Conservation (phyloP, 352 stramenopile genomes). For the Globisporangium spiculum region DNA sequence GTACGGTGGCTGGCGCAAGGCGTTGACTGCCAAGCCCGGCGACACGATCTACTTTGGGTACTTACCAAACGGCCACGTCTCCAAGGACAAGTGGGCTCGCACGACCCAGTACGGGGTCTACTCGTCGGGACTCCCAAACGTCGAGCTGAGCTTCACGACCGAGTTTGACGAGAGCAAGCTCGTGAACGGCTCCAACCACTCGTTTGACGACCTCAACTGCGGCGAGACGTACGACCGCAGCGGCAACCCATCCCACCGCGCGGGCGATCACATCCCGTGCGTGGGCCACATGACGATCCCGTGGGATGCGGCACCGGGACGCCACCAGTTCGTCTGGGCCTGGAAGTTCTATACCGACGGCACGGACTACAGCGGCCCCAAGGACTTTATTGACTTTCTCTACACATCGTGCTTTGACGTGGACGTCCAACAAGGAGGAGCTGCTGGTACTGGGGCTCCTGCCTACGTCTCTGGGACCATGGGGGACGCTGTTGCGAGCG, state of each 20-base stretch:
- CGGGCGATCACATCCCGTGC: constrained; percentile 30
- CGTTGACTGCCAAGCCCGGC: neutral
- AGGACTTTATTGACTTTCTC: constrained; percentile 11
- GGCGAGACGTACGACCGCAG: constrained; percentile 16
- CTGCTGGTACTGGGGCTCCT: neutral
- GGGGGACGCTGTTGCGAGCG: neutral
- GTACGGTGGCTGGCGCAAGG: constrained; percentile 10
- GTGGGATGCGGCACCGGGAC: constrained; percentile 11
- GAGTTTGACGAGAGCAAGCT: constrained; percentile 25
- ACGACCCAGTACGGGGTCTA: constrained; percentile 33
- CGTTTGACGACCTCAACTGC: constrained; percentile 39
- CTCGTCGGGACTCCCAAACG: constrained; percentile 22
- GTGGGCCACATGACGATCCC: constrained; percentile 33
- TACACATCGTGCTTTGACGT: constrained; percentile 21
- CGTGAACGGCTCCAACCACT: constrained; percentile 22
- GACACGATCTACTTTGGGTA: constrained; percentile 50
- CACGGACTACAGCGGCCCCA: neutral
- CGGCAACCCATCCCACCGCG: constrained; percentile 16
- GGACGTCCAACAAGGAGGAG: neutral
- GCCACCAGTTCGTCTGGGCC: constrained; percentile 38
- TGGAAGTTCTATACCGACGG: constrained; percentile 27
- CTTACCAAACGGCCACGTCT: constrained; percentile 51
- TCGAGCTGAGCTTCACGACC: constrained; percentile 28
- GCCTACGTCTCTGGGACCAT: neutral
- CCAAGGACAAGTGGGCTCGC: constrained; percentile 24